Evolutionary conservation across 257 asterid genomes (phyloP).

Genomic region (Fraxinus quadrangulata): DNA sequence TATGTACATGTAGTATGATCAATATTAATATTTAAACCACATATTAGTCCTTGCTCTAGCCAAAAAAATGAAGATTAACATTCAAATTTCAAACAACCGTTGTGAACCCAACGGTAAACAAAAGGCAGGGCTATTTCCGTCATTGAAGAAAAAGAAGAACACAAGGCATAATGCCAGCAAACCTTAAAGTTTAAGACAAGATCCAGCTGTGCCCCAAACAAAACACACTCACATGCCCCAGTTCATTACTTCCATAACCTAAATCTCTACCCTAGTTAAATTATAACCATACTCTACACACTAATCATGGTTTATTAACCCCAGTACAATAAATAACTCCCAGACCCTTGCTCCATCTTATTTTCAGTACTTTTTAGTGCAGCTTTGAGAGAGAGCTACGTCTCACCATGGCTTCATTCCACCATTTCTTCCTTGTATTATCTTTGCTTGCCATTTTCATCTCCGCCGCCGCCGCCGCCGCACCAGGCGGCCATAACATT

Average conservation of each 20-base stretch:
- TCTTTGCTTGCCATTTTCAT: slow-evolving; percentile 35
- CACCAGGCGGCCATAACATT: slow-evolving; percentile 58
- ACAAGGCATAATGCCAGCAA: slow-evolving; percentile 25
- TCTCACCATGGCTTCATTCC: slow-evolving; percentile 44
- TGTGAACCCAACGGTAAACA: neutral
- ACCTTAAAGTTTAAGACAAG: slow-evolving; percentile 10
- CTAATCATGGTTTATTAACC: slow-evolving; percentile 19
- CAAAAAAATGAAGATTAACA: neutral
- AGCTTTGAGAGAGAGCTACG: neutral
- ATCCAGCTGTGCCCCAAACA: slow-evolving; percentile 42
- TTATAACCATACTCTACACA: neutral
- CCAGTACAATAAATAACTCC: slow-evolving; percentile 25
- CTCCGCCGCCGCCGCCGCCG: slow-evolving; percentile 32
- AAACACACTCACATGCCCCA: slow-evolving; percentile 28
- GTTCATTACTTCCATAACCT: slow-evolving; percentile 15
- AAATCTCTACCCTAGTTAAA: neutral
- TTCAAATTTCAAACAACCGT: neutral
- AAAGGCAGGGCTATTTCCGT: slow-evolving; percentile 27
- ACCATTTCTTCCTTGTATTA: slow-evolving; percentile 36
- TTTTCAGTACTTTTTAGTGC: slow-evolving; percentile 21
- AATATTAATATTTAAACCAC: too few species aligned
- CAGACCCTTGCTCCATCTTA: neutral
- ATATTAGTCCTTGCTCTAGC: neutral
- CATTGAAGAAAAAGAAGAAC: slow-evolving; percentile 10
- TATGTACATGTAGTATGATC: too few species aligned